Base-by-base conservation (phyloP, 139 green algal species). In the Ettlia oleoabundans region DNA sequence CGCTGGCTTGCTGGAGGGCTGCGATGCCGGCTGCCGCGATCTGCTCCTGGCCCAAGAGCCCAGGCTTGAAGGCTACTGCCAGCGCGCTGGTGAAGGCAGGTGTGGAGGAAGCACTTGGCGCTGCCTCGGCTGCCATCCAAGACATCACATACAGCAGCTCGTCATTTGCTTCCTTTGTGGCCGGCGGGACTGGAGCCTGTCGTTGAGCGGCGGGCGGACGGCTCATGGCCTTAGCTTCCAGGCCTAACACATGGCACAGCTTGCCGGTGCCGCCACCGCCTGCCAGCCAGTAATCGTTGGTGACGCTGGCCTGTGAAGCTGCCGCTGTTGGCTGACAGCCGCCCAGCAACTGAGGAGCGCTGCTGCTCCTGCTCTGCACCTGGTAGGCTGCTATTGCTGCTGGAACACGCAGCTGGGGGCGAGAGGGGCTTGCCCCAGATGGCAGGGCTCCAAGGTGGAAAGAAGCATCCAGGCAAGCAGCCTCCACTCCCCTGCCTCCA, bases 381-480 rank as follows among this genome's bases (percentile, higher is more conserved):
- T 43, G 64, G n/a, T 87, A 87, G 13, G 63, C 73, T 3, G 24
- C 62, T 2, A 87, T 78, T 26, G 65, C 43, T 2, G 76, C 82
- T 6, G 82, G 82, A 42, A 87, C 76, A 3, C 82, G 63, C 61
- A 87, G 71, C 64, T 66, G 24, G 5, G 77, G 41, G 7, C 42
- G n/a, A 28, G 30, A 38, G 35, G 73, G 0, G 58, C 53, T 70
- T n/a, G 74, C 82, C 4, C 26, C 32, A 24, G 69, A 65, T 1
- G 66, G 67, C 9, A 82, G 58, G 0, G 84, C 73, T 0, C 84
- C 87, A 68, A 89, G 76, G 68, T 91, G 87, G 61, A 91, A 87
- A 51, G 80, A 65, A 18, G 76, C 76, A 66, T 91, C 87, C 2
- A 81, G n/a, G 53, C 68, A 63, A 21, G 84, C 87, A 0, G 87